Evolutionary conservation across 1,284 basidiomycete genomes (phyloP).

Genomic region (Cryptococcus deneoformans): DNA sequence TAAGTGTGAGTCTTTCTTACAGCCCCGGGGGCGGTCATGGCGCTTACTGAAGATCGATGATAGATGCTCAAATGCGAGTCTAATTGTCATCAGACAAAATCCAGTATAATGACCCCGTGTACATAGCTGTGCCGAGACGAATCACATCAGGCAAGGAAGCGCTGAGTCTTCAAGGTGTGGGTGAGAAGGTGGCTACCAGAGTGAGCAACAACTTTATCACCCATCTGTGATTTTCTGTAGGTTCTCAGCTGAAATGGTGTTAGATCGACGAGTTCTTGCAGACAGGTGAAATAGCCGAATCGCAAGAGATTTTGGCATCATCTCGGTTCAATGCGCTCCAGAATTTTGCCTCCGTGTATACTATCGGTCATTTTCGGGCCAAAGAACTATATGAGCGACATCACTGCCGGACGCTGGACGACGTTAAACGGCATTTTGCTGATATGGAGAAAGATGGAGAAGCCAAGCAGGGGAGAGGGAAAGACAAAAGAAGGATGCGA

Average conservation of each 20-base stretch:
- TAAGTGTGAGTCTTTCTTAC: slow-evolving; percentile 36
- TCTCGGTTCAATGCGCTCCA: slow-evolving; percentile 33
- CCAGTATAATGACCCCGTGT: background rate
- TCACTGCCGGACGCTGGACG: slow-evolving; percentile 40
- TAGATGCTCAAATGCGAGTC: slow-evolving; percentile 40
- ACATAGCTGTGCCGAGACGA: slow-evolving; percentile 38
- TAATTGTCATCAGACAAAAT: background rate
- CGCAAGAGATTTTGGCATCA: slow-evolving; percentile 32
- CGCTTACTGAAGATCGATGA: too few species aligned
- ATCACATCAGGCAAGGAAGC: slow-evolving; percentile 46
- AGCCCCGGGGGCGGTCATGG: background rate
- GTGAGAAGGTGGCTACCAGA: slow-evolving; percentile 44
- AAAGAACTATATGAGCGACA: slow-evolving; percentile 38
- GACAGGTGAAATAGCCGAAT: slow-evolving; percentile 38
- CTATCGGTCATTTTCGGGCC: slow-evolving; percentile 41
- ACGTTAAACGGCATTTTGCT: slow-evolving; percentile 37
- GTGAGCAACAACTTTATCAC: slow-evolving; percentile 17
- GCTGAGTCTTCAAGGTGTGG: slow-evolving; percentile 38
- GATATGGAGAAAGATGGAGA: slow-evolving; percentile 24
- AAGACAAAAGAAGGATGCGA: slow-evolving; percentile 24
- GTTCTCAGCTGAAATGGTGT: too few species aligned
- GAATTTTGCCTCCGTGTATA: slow-evolving; percentile 43
- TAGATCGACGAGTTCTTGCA: slow-evolving; percentile 48
- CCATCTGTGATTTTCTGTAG: background rate
- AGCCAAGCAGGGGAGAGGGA: slow-evolving; percentile 29